Conservation (phyloP, 257 asterid genomes). For the Nicotiana benthamiana region DNA sequence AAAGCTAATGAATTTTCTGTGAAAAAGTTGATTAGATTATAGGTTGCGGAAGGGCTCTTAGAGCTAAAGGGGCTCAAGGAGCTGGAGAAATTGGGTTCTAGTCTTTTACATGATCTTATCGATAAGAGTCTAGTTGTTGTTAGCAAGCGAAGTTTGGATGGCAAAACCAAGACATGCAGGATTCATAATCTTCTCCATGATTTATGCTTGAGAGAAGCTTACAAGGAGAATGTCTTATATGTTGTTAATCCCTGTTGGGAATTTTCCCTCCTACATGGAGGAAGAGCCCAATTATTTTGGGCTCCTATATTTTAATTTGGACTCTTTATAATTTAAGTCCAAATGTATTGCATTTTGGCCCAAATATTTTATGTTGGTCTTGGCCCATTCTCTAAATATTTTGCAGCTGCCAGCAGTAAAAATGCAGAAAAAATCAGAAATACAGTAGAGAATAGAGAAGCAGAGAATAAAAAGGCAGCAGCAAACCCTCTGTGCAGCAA, state of each 20-base stretch:
- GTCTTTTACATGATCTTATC: conserved; percentile 5
- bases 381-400: too few species aligned
- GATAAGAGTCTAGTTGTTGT: conserved; percentile 17
- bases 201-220: conserved; percentile 12
- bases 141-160: background rate
- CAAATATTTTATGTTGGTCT: too few species aligned
- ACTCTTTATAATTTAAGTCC: too few species aligned
- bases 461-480: too few species aligned
- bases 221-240: background rate
- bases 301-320: too few species aligned
- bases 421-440: too few species aligned
- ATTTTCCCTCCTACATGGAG: too few species aligned
- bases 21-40: background rate
- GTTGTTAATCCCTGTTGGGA: background rate
- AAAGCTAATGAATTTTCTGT: conserved; percentile 3
- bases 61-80: background rate
- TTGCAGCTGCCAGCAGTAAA: too few species aligned
- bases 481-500: too few species aligned
- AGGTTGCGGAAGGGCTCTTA: conserved; percentile 17
- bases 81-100: conserved; percentile 4
- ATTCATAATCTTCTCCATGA: conserved; percentile 16
- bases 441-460: too few species aligned
- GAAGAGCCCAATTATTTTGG: too few species aligned
- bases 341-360: too few species aligned
- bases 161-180: conserved; percentile 9